Conservation (phyloP, 2,329 filamentous ascomycete genomes). For the Exophiala lecanii-corni region DNA sequence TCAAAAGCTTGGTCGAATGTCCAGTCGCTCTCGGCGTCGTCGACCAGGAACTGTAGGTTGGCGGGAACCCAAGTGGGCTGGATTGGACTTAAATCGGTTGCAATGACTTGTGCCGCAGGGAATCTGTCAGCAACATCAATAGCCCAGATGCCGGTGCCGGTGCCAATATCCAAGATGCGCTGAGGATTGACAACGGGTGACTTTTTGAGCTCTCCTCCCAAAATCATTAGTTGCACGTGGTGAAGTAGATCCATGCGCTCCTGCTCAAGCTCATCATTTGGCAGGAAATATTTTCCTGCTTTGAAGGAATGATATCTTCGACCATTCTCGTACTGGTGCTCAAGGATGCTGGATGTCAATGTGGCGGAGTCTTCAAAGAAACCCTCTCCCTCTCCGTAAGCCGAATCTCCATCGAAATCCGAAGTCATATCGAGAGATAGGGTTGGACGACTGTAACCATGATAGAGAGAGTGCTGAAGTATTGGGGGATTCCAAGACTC, state of each 20-base stretch:
- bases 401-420: conserved; percentile 16
- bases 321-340: conserved; percentile 34
- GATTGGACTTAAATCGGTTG: conserved; percentile 31
- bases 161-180: conserved; percentile 54
- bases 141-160: conserved; percentile 58
- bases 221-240: conserved; percentile 39
- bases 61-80: conserved; percentile 35
- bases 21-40: conserved; percentile 40
- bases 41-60: conserved; percentile 44
- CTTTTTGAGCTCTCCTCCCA: conserved; percentile 21
- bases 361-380: conserved; percentile 21
- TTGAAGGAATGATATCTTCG: conserved; percentile 26
- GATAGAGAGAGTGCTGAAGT: no score
- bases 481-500: no score
- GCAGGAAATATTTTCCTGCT: conserved; percentile 27
- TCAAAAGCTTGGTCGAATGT: conserved; percentile 36
- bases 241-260: conserved; percentile 32
- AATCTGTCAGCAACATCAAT: conserved; percentile 30
- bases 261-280: conserved; percentile 35
- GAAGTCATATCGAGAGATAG: conserved; percentile 11
- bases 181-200: conserved; percentile 35
- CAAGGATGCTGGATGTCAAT: conserved; percentile 29
- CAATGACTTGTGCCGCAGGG: conserved; percentile 27
- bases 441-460: no score
- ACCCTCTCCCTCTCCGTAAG: conserved; percentile 21